Evolutionary conservation across 208 protist species (phyloP).

Genomic region (Crithidia sp.): DNA sequence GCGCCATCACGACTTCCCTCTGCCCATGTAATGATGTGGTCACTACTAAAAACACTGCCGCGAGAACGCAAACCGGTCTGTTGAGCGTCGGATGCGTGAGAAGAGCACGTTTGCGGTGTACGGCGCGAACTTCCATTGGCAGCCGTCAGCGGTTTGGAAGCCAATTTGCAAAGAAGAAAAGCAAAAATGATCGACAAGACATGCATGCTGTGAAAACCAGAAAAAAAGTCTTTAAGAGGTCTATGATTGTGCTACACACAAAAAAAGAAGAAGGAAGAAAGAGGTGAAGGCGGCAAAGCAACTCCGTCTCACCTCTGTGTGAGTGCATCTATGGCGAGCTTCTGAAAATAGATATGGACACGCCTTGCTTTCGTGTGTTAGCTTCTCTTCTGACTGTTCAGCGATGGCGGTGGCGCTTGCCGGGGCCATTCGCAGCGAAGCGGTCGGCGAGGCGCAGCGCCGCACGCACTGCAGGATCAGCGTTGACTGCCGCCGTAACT

Average conservation of each 20-base stretch:
- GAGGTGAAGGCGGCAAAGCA: not conserved
- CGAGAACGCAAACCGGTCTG: no score
- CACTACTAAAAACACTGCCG: no score
- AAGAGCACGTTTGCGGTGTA: no score
- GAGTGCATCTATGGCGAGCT: not conserved
- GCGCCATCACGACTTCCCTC: no score
- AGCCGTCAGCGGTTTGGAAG: not conserved
- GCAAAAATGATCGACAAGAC: not conserved
- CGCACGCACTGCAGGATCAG: conserved; percentile 6
- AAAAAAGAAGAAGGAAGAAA: not conserved
- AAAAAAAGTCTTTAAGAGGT: not conserved
- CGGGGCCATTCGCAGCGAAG: not conserved
- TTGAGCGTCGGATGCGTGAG: no score
- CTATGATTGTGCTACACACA: not conserved
- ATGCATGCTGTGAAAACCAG: no score
- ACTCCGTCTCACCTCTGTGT: no score
- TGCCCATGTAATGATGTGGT: no score
- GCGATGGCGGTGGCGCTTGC: conserved; percentile 7
- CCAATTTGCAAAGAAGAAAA: not conserved
- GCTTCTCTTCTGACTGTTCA: not conserved
- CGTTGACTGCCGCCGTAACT: not conserved
- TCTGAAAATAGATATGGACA: not conserved
- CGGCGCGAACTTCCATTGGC: no score
- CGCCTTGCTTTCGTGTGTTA: not conserved
- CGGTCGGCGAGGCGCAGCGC: conserved; percentile 9